Conservation (phyloP, 305 asterid genomes). For the Fraxinus nigra region DNA sequence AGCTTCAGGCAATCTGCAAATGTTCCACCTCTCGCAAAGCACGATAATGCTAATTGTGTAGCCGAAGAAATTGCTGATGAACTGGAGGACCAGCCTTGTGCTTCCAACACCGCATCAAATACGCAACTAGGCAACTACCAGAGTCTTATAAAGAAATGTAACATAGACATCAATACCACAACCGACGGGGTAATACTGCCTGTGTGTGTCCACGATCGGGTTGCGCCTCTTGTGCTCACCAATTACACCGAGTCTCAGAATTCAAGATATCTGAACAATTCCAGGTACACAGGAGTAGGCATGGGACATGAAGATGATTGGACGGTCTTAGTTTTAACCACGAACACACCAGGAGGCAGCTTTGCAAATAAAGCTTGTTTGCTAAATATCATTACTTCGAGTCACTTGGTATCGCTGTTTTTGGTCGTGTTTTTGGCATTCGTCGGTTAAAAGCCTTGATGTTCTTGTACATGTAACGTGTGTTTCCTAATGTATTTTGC, state of each 20-base stretch:
- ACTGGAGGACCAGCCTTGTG: constrained; percentile 47
- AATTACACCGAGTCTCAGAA: constrained; percentile 65
- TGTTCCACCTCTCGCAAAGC: constrained; percentile 43
- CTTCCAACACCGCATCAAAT: constrained; percentile 21
- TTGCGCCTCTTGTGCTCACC: constrained; percentile 64
- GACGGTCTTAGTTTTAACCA: constrained; percentile 70
- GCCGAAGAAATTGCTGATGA: constrained; percentile 62
- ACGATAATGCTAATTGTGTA: constrained; percentile 65
- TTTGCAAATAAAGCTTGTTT: constrained; percentile 36
- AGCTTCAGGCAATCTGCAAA: constrained; percentile 56
- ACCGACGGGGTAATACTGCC: constrained; percentile 59
- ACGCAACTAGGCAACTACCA: constrained; percentile 46
- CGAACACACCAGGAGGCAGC: constrained; percentile 59
- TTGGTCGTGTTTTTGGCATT: constrained; percentile 17
- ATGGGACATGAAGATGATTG: constrained; percentile 67
- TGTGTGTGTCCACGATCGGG: constrained; percentile 63
- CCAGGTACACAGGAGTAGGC: constrained; percentile 61
- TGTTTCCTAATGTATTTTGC: not conserved
- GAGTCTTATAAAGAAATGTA: constrained; percentile 45
- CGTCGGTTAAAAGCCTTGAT: not conserved
- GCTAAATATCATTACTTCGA: not conserved
- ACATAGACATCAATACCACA: constrained; percentile 52
- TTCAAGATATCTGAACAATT: constrained; percentile 43
- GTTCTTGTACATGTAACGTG: not conserved
- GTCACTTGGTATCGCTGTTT: constrained; percentile 1